phyloP scores from a whole-genome alignment of 352 stramenopile genomes.

The Globisporangium perplexum region DNA sequence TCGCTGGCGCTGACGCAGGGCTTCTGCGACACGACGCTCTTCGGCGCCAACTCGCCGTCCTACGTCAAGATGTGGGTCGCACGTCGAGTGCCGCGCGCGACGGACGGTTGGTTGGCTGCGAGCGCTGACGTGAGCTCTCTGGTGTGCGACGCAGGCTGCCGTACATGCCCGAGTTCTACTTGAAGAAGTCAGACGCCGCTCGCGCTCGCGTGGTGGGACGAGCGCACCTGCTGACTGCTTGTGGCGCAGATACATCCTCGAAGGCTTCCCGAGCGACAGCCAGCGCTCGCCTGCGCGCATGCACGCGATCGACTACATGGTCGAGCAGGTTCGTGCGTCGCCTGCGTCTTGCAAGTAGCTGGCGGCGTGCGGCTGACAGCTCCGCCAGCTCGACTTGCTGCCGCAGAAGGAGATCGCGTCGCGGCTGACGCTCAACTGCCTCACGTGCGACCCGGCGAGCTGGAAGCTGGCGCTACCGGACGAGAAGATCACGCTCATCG shows the following conservation, averaged over 20 bases:
- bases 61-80: constrained; percentile 45
- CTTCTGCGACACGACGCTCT: constrained; percentile 49
- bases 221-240: neutral
- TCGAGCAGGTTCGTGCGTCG: constrained; percentile 33
- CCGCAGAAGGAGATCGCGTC: constrained; percentile 67
- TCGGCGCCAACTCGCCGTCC: constrained; percentile 29
- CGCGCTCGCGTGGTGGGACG: neutral
- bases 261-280: constrained; percentile 36
- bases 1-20: constrained; percentile 62
- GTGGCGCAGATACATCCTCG: constrained; percentile 39
- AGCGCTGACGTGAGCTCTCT: neutral
- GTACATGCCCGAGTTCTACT: constrained; percentile 66
- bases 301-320: constrained; percentile 60
- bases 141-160: constrained; percentile 28
- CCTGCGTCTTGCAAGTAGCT: neutral
- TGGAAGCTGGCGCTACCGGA: constrained; percentile 43
- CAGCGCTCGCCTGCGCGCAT: constrained; percentile 20
- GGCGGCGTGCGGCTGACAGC: neutral
- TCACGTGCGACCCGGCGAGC: constrained; percentile 36
- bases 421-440: constrained; percentile 51
- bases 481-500: constrained; percentile 55
- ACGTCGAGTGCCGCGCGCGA: neutral
- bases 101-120: neutral
- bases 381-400: constrained; percentile 33
- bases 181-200: constrained; percentile 41